A percentile compares a stretch with the other conserved stretches of the same genome.
phyloP scores from a whole-genome alignment of 768 basidiomycete species.

The Saitozyma sp. region DNA sequence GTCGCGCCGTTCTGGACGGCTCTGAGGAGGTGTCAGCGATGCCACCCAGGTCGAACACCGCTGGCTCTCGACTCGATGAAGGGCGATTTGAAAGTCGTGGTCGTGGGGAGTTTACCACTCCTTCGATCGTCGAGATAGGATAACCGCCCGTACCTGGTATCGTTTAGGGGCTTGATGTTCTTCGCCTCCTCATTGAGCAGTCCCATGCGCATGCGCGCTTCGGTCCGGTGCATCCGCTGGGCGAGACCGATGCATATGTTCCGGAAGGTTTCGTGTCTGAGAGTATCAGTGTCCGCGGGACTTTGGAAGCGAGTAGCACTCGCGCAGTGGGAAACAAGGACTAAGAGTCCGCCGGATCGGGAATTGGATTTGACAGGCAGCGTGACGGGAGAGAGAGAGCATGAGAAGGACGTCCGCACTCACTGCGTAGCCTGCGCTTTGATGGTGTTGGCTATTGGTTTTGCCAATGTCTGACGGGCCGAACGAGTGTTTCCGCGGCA shows the following conservation, averaged over 20 bases:
- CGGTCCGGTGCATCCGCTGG: slow-evolving; percentile 49
- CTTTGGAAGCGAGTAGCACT: no score
- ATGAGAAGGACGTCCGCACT: slow-evolving; percentile 5
- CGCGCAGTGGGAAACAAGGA: no score
- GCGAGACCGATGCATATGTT: slow-evolving; percentile 51
- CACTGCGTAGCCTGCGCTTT: slow-evolving; percentile 50
- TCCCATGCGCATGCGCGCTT: slow-evolving; percentile 48
- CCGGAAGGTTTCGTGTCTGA: slow-evolving; percentile 48
- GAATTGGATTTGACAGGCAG: not conserved
- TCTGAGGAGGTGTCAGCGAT: slow-evolving; percentile 21
- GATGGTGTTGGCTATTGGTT: slow-evolving; percentile 50
- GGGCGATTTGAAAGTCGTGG: not conserved
- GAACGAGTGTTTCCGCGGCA: no score
- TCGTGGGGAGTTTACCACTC: not conserved
- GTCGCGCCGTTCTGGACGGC: slow-evolving; percentile 52
- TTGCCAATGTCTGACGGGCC: slow-evolving; percentile 42
- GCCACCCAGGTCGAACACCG: no score
- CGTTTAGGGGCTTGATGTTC: slow-evolving; percentile 51
- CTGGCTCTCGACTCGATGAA: not conserved
- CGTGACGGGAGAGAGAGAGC: not conserved
- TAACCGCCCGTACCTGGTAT: slow-evolving; percentile 38
- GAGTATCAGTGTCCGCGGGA: slow-evolving; percentile 4
- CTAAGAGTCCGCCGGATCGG: no score
- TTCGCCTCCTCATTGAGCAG: slow-evolving; percentile 46
- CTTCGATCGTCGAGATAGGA: not conserved